Evolutionary conservation across 108 stramenopile species (phyloP), one percentile per base, ranked within the genome.

Genomic region (Pseudonitzschia pungens): DNA sequence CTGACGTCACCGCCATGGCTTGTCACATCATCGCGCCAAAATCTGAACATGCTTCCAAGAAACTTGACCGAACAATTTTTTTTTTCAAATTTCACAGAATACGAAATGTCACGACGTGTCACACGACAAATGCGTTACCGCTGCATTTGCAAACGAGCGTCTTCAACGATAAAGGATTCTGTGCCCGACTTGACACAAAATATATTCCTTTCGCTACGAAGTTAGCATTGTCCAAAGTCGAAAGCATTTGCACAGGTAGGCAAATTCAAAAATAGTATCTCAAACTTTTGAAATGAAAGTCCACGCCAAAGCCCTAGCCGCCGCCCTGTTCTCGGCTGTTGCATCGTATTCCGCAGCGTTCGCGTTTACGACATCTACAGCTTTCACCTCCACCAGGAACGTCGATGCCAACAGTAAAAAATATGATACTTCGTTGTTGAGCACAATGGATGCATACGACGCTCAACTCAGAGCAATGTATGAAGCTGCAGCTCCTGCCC

Each of bases 391-490:
- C 36, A 20, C 36, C 10, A 12, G 33, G 12, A 43, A 12, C 44
- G 44, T 8, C 0, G 10, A 10, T 50, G 26, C 4, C 44, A 22
- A 48, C 22, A 48, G 0, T 8, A 67, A 48, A 8, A 4, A 11
- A 4, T 7, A 67, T 40, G 43, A 44, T 50, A 67, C 66, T 36
- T 44, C 66, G 9, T 67, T 67, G 44, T 48, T 43, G 4, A 29
- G 22, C 28, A 22, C 10, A 22, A 72, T 72, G 72, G 72, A 64
- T 41, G 72, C 72, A 12, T 72, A 72, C 63, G 72, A 72, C 27
- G 62, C 62, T 43, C 72, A 72, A 72, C 63, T 72, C 60, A 63
- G 24, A 28, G 72, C 72, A 11, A 21, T 43, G 8, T 26, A 62
- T 0, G 60, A 15, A 22, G 62, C 72, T 28, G 62, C 28, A 53